Evolutionary conservation across 768 basidiomycete genomes (phyloP).

Genomic region (Suillus subluteus): DNA sequence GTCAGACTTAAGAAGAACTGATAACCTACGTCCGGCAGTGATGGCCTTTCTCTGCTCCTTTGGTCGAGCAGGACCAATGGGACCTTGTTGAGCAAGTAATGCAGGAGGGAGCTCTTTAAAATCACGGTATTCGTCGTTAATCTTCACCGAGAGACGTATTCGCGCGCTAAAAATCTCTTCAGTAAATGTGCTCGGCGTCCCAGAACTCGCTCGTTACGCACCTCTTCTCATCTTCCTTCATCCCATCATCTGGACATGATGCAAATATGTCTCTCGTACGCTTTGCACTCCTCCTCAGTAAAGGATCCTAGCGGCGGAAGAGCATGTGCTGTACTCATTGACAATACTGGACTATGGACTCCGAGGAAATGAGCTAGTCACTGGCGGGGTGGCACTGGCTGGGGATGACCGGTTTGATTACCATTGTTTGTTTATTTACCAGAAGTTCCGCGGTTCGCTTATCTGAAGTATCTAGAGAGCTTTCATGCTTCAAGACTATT

Average conservation of each 20-base stretch:
- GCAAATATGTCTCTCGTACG: conserved; percentile 74
- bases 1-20: not conserved
- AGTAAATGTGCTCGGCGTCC: not conserved
- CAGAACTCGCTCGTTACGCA: conserved; percentile 27
- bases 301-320: conserved; percentile 68
- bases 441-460: not conserved
- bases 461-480: not conserved
- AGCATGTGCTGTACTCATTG: conserved; percentile 45
- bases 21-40: conserved; percentile 66
- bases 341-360: not conserved
- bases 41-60: conserved; percentile 65
- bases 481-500: conserved; percentile 5
- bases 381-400: not conserved
- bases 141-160: conserved; percentile 79
- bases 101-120: conserved; percentile 84
- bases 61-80: conserved; percentile 80
- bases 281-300: conserved; percentile 68
- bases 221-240: conserved; percentile 76
- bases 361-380: not conserved
- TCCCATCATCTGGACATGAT: conserved; percentile 59
- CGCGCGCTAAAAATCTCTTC: conserved; percentile 51
- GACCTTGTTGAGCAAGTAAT: conserved; percentile 78
- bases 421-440: conserved; percentile 23
- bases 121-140: conserved; percentile 87
- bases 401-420: conserved; percentile 16